A percentile compares a stretch with the other conserved stretches of the same genome.
Conservation (phyloP, 768 basidiomycete species). For the Serendipita sp. region DNA sequence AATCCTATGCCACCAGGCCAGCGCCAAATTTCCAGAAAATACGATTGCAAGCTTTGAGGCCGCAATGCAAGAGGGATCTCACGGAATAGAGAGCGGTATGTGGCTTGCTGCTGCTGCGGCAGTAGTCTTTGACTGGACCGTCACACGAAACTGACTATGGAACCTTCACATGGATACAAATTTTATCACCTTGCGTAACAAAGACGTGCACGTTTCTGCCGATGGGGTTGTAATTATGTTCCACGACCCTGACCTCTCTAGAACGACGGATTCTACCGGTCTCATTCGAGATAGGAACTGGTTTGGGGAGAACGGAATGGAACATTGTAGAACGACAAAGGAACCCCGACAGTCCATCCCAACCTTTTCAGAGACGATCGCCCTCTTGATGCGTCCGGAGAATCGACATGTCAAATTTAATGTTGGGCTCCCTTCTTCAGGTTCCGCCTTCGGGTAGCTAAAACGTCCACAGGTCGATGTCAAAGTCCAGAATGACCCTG, state of each 20-base stretch:
- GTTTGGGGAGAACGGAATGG: slow-evolving; percentile 53
- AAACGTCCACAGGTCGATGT: slow-evolving; percentile 80
- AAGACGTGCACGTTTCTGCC: slow-evolving; percentile 88
- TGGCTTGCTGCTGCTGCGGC: not conserved
- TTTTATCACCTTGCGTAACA: not conserved
- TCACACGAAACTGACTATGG: not conserved
- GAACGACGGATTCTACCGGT: slow-evolving; percentile 48
- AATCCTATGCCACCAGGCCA: slow-evolving; percentile 38
- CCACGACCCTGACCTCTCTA: slow-evolving; percentile 56
- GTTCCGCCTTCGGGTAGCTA: slow-evolving; percentile 12
- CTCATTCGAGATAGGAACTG: slow-evolving; percentile 53
- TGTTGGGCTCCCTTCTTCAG: slow-evolving; percentile 16
- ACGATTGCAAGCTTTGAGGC: slow-evolving; percentile 89
- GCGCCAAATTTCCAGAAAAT: slow-evolving; percentile 79
- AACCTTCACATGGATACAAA: not conserved
- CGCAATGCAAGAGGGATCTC: slow-evolving; percentile 87
- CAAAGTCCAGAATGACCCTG: slow-evolving; percentile 84
- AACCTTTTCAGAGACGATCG: slow-evolving; percentile 73
- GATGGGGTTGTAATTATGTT: slow-evolving; percentile 89
- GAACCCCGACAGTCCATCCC: slow-evolving; percentile 76
- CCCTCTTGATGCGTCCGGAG: slow-evolving; percentile 43
- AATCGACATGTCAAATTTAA: slow-evolving; percentile 24
- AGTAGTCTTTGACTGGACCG: not conserved
- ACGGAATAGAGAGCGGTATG: slow-evolving; percentile 88
- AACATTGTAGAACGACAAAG: slow-evolving; percentile 65